phyloP scores from a whole-genome alignment of 2,329 filamentous ascomycete species.

The Aureobasidium sp. region DNA sequence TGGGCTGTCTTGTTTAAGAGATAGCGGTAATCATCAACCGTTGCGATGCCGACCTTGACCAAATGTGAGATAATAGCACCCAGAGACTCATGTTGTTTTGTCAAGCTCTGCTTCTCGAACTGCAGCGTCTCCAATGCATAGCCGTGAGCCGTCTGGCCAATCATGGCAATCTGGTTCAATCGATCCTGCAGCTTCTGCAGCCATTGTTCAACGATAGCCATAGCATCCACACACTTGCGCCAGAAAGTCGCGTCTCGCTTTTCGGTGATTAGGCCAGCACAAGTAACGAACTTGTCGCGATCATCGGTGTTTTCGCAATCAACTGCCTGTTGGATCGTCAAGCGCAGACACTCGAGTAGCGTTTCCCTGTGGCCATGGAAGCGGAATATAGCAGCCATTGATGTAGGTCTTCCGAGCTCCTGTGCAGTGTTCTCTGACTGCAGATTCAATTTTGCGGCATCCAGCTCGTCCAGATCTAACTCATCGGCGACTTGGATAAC shows the following conservation, averaged over 20 bases:
- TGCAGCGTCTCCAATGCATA: constrained; percentile 72
- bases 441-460: constrained; percentile 66
- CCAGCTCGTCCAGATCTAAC: constrained; percentile 81
- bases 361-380: constrained; percentile 83
- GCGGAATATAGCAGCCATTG: constrained; percentile 74
- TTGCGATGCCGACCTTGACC: constrained; percentile 67
- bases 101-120: constrained; percentile 71
- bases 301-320: constrained; percentile 40
- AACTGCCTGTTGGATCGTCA: constrained; percentile 62
- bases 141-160: constrained; percentile 57
- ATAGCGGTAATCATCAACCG: constrained; percentile 63
- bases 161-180: constrained; percentile 64
- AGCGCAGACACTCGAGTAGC: constrained; percentile 73
- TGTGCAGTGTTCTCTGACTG: constrained; percentile 64
- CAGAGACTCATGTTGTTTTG: constrained; percentile 83
- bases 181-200: constrained; percentile 70
- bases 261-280: constrained; percentile 50
- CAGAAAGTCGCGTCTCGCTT: constrained; percentile 49
- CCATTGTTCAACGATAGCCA: constrained; percentile 71
- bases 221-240: constrained; percentile 65
- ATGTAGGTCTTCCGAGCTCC: constrained; percentile 62
- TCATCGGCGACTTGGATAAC: constrained; percentile 78
- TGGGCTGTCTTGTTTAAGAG: constrained; percentile 63
- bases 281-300: constrained; percentile 47
- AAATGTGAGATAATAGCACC: constrained; percentile 73